These are phyloP conservation scores for Ulvella scutata DNA, from an alignment of 139 green algal genomes.

Conservation along the genomic window DNA sequence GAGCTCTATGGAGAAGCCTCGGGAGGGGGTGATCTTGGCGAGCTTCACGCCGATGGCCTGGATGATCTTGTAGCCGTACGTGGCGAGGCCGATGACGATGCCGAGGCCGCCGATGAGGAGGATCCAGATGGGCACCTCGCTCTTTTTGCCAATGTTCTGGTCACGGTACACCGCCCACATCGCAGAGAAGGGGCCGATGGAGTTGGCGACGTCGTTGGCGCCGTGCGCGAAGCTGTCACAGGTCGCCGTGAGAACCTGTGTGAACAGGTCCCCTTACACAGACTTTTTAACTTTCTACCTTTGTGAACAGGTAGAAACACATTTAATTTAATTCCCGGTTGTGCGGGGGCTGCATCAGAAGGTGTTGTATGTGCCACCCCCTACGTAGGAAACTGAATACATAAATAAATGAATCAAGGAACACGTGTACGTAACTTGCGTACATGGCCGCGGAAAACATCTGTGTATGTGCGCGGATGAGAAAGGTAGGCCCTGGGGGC, in stretches of 20 bases:
- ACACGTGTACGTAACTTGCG: too few relatives aligned
- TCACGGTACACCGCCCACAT: slow-evolving; percentile 26
- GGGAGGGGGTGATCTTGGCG: slow-evolving; percentile 27
- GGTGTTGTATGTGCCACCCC: too few relatives aligned
- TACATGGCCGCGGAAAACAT: too few relatives aligned
- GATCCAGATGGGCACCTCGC: slow-evolving; percentile 48
- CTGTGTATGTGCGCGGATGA: too few relatives aligned
- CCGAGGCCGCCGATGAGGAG: slow-evolving; percentile 46
- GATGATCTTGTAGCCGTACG: slow-evolving; percentile 25
- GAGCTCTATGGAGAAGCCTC: slow-evolving; percentile 49
- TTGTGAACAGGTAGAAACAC: too few relatives aligned
- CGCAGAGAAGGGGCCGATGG: slow-evolving; percentile 47
- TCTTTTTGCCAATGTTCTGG: slow-evolving; percentile 9
- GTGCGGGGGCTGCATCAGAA: too few relatives aligned
- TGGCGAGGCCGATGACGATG: slow-evolving; percentile 57
- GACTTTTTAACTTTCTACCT: too few relatives aligned
- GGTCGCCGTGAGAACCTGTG: slow-evolving; percentile 67
- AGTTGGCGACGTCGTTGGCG: slow-evolving; percentile 71
- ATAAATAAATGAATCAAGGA: too few relatives aligned
- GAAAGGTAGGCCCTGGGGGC: too few relatives aligned
- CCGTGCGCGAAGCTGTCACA: slow-evolving; percentile 73
- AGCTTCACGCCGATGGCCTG: slow-evolving; percentile 29
- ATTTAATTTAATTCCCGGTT: too few relatives aligned
- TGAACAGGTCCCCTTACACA: too few relatives aligned
- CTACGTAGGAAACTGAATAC: too few relatives aligned